These are phyloP conservation scores for Chlamydomonas urium DNA, from an alignment of 139 green algal genomes.

Conservation along the genomic window DNA sequence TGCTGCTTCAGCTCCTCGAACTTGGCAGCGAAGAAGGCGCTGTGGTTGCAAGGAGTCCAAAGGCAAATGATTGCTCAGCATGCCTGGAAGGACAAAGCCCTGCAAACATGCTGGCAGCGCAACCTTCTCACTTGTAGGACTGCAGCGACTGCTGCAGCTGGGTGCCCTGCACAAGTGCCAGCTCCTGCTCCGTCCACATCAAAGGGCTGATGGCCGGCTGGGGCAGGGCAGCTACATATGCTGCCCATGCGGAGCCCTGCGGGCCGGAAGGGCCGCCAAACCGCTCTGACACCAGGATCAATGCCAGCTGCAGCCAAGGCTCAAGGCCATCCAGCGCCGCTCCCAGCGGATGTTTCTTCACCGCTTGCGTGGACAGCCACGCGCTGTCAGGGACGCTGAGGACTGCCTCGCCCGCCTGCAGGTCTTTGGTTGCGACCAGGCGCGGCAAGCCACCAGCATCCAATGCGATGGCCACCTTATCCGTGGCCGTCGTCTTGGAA, in stretches of 20 bases:
- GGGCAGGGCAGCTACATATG: constrained; percentile 55
- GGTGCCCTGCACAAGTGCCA: constrained; percentile 57
- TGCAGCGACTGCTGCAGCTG: constrained; percentile 55
- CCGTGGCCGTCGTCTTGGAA: no score
- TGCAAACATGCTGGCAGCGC: not conserved
- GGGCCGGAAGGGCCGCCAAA: constrained; percentile 11
- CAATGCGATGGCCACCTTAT: no score
- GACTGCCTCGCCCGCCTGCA: no score
- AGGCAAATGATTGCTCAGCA: no score
- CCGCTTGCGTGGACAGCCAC: no score
- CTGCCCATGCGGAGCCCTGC: constrained; percentile 23
- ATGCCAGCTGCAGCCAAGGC: constrained; percentile 70
- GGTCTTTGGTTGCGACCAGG: no score
- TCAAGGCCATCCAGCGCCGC: no score
- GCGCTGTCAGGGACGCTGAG: no score
- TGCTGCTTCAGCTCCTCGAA: constrained; percentile 51
- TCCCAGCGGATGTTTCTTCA: no score
- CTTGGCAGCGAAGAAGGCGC: constrained; percentile 58
- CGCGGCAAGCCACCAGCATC: no score
- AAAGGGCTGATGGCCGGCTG: constrained; percentile 42
- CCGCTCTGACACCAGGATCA: constrained; percentile 69
- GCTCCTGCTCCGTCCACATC: constrained; percentile 62
- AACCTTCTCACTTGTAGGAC: constrained; percentile 14
- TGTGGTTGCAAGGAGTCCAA: no score
- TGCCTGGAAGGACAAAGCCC: not conserved